These are phyloP conservation scores for Jaltomata sinuosa DNA, from an alignment of 257 asterid species.

Conservation along the genomic window DNA sequence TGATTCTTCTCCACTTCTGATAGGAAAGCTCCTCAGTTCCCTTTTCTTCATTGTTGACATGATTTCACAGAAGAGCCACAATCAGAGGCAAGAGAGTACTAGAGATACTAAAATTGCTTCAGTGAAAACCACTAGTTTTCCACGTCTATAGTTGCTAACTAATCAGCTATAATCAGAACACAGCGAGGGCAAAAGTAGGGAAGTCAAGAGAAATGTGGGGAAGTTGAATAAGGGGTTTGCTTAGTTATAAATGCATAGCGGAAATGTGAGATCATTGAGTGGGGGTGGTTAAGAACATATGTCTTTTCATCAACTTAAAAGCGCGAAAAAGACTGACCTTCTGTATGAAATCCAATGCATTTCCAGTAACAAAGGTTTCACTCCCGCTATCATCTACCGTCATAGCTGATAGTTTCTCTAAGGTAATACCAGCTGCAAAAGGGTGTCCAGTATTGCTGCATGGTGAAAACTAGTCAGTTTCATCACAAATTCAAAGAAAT, in stretches of 20 bases:
- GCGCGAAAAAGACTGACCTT: constrained; percentile 43
- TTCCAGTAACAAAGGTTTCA: constrained; percentile 84
- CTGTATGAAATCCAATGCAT: constrained; percentile 77
- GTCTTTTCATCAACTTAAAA: neutral
- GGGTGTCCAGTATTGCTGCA: constrained; percentile 94
- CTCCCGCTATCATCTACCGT: constrained; percentile 83
- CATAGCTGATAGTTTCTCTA: constrained; percentile 87
- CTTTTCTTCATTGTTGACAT: neutral
- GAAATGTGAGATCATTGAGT: neutral
- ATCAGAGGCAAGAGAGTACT: neutral
- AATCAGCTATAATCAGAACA: neutral
- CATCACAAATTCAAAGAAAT: neutral
- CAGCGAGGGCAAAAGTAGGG: neutral
- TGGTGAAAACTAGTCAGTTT: neutral
- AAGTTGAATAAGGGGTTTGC: neutral
- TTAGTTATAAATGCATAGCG: neutral
- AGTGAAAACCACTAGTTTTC: neutral
- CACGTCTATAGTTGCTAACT: neutral
- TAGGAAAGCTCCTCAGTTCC: neutral
- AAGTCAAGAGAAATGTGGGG: neutral
- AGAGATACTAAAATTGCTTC: neutral
- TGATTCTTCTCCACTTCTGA: neutral
- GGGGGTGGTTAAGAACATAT: neutral
- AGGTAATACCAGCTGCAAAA: constrained; percentile 81
- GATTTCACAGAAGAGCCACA: neutral